These are phyloP conservation scores for Zygosaccharomyces sapae DNA, from an alignment of 1,139 yeast species.

Conservation along the genomic window DNA sequence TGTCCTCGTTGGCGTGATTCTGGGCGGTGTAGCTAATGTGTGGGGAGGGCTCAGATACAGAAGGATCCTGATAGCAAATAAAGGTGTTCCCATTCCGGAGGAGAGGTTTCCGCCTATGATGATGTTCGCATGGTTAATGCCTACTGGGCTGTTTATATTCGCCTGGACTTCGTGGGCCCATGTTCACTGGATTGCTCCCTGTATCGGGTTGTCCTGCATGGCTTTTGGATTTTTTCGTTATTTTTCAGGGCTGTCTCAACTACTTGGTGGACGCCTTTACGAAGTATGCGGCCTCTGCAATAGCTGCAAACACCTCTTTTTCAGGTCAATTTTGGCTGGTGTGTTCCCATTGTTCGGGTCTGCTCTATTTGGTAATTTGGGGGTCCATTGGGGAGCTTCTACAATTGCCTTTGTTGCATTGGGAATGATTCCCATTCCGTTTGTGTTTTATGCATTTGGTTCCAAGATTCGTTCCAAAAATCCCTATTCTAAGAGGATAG, in stretches of 20 bases:
- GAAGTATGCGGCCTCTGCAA: conserved; percentile 61
- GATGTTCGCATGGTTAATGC: conserved; percentile 46
- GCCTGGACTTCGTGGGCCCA: conserved; percentile 56
- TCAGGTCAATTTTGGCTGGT: conserved; percentile 58
- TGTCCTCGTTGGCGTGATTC: conserved; percentile 52
- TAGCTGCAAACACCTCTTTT: conserved; percentile 73
- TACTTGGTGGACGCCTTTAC: conserved; percentile 56
- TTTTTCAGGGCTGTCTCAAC: conserved; percentile 50
- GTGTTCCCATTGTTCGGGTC: conserved; percentile 66
- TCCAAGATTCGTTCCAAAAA: conserved; percentile 48
- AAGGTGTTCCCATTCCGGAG: conserved; percentile 49
- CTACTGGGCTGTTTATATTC: conserved; percentile 61
- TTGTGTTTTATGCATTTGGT: conserved; percentile 51
- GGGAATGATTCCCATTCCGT: conserved; percentile 57
- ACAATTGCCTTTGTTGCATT: conserved; percentile 50
- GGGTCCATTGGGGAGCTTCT: conserved; percentile 54
- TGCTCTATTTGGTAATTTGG: conserved; percentile 46
- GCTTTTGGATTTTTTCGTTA: conserved; percentile 58
- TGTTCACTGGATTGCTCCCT: conserved; percentile 65
- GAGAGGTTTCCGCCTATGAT: conserved; percentile 50
- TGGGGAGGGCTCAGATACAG: conserved; percentile 35
- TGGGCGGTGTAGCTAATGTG: conserved; percentile 46
- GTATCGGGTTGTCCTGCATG: conserved; percentile 53
- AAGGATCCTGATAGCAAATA: conserved; percentile 33
- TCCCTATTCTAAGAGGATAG: conserved; percentile 42